These are phyloP conservation scores for Elasticomyces elasticus DNA, from an alignment of 495 filamentous ascomycete genomes.

Conservation along the genomic window DNA sequence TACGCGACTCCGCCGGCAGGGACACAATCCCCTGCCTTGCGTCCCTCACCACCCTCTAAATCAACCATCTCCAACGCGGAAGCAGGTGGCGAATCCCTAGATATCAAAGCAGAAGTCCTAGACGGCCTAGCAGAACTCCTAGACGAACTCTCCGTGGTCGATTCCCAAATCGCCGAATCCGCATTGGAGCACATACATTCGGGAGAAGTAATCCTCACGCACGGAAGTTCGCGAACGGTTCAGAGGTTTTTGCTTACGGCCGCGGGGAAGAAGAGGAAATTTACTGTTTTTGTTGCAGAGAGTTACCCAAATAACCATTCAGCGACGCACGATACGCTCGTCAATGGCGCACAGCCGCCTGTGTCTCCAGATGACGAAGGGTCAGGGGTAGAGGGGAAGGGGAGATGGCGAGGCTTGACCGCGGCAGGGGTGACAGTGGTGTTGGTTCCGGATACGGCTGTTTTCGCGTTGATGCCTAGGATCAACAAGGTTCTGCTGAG, in stretches of 20 bases:
- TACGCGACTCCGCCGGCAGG: slow-evolving; percentile 31
- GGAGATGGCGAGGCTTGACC: slow-evolving; percentile 64
- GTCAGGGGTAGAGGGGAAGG: slow-evolving; percentile 35
- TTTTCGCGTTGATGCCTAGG: slow-evolving; percentile 84
- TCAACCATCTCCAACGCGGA: slow-evolving; percentile 1
- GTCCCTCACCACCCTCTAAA: slow-evolving; percentile 14
- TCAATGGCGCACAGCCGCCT: slow-evolving; percentile 44
- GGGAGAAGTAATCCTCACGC: slow-evolving; percentile 78
- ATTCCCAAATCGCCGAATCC: slow-evolving; percentile 78
- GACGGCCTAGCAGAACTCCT: slow-evolving; percentile 84
- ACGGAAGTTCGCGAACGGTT: slow-evolving; percentile 69
- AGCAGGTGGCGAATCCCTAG: slow-evolving; percentile 22
- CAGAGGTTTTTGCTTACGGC: slow-evolving; percentile 80
- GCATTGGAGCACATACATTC: slow-evolving; percentile 83
- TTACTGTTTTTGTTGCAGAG: slow-evolving; percentile 75
- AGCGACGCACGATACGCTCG: slow-evolving; percentile 46
- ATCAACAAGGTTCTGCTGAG: slow-evolving; percentile 90
- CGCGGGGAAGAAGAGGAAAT: slow-evolving; percentile 74
- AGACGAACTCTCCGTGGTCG: slow-evolving; percentile 79
- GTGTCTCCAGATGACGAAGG: too few relatives aligned
- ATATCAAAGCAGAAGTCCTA: slow-evolving; percentile 77
- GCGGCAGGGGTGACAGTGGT: slow-evolving; percentile 69
- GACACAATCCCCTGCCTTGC: slow-evolving; percentile 23
- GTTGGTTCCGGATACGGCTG: slow-evolving; percentile 68
- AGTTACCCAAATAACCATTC: slow-evolving; percentile 59